A percentile compares a stretch with the other conserved stretches of the same genome.
phyloP scores from a whole-genome alignment of 2,329 filamentous ascomycete genomes.

The Colletotrichum brevisporum region DNA sequence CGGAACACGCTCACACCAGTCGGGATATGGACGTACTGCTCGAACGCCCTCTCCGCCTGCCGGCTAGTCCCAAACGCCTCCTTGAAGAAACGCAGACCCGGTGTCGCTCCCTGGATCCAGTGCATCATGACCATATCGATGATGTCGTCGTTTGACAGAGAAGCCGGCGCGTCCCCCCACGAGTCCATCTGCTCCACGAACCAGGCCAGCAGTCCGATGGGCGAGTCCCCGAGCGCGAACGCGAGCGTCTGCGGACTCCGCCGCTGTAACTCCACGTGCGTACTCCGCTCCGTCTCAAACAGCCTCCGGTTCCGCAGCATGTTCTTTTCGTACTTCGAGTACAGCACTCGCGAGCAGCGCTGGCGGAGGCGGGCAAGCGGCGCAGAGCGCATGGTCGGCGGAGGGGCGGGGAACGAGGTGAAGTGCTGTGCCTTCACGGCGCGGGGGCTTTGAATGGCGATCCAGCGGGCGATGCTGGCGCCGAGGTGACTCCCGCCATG shows the following conservation, averaged over 20 bases:
- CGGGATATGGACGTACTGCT: constrained; percentile 1
- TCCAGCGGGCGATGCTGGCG: constrained; percentile 39
- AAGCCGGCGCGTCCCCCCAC: constrained; percentile 45
- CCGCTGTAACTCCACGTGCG: constrained; percentile 11
- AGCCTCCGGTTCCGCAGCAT: constrained; percentile 1
- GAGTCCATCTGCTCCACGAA: constrained; percentile 35
- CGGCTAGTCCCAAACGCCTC: constrained; percentile 12
- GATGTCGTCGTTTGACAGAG: constrained; percentile 38
- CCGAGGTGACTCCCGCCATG: constrained; percentile 50
- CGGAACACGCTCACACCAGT: constrained; percentile 21
- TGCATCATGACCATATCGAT: constrained; percentile 44
- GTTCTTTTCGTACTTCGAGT: constrained; percentile 22
- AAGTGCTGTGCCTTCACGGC: constrained; percentile 29
- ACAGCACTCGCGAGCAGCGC: constrained; percentile 14
- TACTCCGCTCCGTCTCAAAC: constrained; percentile 14
- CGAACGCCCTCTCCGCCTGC: constrained; percentile 21
- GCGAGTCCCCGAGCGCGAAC: constrained; percentile 48
- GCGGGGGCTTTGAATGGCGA: constrained; percentile 34
- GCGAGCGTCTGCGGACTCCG: constrained; percentile 22
- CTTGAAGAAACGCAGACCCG: constrained; percentile 37
- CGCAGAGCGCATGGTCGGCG: constrained; percentile 6
- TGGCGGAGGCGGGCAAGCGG: constrained; percentile 11
- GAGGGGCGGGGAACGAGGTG: constrained; percentile 33
- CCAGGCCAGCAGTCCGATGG: constrained; percentile 44
- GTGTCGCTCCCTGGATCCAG: constrained; percentile 22